Conservation (phyloP, 148 eudicot genomes). For the Suaeda aralocaspica region DNA sequence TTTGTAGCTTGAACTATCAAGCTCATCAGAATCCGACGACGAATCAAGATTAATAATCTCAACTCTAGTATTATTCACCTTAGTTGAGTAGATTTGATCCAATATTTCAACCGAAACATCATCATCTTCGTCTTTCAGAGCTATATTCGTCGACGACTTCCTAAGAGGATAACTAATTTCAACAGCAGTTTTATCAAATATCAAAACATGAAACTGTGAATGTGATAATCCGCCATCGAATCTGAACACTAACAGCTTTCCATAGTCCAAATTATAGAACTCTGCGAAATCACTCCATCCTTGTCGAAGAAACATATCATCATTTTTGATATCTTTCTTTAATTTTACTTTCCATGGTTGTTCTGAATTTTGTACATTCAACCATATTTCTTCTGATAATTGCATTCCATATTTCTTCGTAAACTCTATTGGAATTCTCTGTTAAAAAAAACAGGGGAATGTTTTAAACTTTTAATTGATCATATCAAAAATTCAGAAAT, state of each 20-base stretch:
- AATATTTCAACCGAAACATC: not conserved
- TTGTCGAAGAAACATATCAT: not conserved
- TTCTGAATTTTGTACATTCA: not conserved
- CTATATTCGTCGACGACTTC: not conserved
- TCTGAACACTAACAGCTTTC: not conserved
- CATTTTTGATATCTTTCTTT: not conserved
- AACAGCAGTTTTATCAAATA: not conserved
- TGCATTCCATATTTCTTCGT: not conserved
- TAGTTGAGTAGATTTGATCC: not conserved
- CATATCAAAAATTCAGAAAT: too few species aligned
- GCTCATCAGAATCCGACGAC: not conserved
- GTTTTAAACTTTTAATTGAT: too few species aligned
- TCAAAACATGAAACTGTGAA: not conserved
- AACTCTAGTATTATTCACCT: not conserved
- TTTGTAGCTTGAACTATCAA: not conserved
- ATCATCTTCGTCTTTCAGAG: not conserved
- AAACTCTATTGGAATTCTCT: conserved; percentile 3
- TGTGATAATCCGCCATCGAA: not conserved
- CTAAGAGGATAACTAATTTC: conserved; percentile 7
- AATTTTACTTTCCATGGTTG: conserved; percentile 8
- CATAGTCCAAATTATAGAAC: not conserved
- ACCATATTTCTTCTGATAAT: not conserved
- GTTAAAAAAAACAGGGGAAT: not conserved
- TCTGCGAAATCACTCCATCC: not conserved
- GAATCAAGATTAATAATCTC: not conserved